Evolutionary conservation across 441 rosid genomes (phyloP).

Genomic region (Euphorbia celastroides): DNA sequence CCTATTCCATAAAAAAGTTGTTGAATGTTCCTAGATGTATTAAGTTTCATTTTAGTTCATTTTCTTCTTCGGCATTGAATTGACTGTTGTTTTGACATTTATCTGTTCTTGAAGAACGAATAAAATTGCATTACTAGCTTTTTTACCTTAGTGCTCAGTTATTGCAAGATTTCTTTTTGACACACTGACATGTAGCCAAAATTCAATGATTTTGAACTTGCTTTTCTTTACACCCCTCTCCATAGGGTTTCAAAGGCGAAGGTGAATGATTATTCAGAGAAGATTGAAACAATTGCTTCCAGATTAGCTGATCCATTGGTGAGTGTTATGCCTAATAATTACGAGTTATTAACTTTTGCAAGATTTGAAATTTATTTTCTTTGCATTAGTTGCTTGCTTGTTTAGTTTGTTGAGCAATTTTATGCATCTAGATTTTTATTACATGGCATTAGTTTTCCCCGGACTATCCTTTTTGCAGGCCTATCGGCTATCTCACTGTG

Average conservation of each 20-base stretch:
- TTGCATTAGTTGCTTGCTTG: background rate
- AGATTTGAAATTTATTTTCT: background rate
- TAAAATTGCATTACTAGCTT: background rate
- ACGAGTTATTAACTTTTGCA: background rate
- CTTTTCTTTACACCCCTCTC: background rate
- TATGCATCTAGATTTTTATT: background rate
- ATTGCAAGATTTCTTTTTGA: background rate
- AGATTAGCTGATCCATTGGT: slow-evolving; percentile 41
- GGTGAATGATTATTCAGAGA: slow-evolving; percentile 59
- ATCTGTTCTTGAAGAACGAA: background rate
- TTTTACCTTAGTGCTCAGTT: background rate
- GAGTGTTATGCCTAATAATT: slow-evolving; percentile 10
- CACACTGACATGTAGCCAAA: background rate
- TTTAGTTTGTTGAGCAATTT: background rate
- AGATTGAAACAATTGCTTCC: slow-evolving; percentile 58
- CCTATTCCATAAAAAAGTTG: background rate
- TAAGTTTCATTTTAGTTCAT: background rate
- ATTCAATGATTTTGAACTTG: slow-evolving; percentile 1
- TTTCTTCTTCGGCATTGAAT: background rate
- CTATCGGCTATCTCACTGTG: background rate
- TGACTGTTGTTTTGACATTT: background rate
- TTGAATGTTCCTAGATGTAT: background rate
- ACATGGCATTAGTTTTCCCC: background rate
- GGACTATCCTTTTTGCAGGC: background rate
- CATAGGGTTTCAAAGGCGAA: slow-evolving; percentile 58